phyloP scores from a whole-genome alignment of 1,284 basidiomycete genomes.

The Uromyces viciae-fabae region DNA sequence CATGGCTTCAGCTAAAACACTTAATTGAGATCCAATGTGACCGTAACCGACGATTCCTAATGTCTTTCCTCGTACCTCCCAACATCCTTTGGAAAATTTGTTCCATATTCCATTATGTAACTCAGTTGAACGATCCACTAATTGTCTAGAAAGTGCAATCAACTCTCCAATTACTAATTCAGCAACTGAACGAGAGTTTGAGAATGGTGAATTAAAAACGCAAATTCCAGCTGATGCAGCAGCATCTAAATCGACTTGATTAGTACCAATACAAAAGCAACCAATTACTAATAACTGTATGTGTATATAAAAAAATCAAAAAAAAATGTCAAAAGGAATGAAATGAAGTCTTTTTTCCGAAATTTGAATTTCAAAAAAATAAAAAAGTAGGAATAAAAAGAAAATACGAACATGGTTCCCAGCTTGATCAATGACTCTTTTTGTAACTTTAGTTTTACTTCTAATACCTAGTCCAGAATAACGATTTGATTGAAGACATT shows the following conservation, averaged over 20 bases:
- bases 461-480: conserved; percentile 34
- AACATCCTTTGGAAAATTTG: conserved; percentile 97
- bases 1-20: conserved; percentile 92
- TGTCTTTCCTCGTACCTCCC: conserved; percentile 96
- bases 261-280: conserved; percentile 99
- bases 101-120: conserved; percentile 91
- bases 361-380: background rate
- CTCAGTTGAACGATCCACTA: conserved; percentile 83
- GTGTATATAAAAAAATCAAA: no score
- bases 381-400: conserved; percentile 38
- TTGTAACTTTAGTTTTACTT: conserved; percentile 29
- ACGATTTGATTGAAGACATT: conserved; percentile 46
- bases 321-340: background rate
- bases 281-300: conserved; percentile 88
- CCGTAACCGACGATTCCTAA: conserved; percentile 98
- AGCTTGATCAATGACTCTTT: conserved; percentile 21
- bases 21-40: conserved; percentile 96
- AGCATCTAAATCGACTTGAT: conserved; percentile 86
- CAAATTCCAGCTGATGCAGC: conserved; percentile 87
- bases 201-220: conserved; percentile 99
- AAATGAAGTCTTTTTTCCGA: conserved; percentile 21
- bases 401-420: conserved; percentile 13
- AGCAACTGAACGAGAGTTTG: conserved; percentile 97
- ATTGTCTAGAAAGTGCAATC: conserved; percentile 88
- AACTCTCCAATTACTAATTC: conserved; percentile 95